Evolutionary conservation across 192 early-diverging fungal genomes (phyloP), one percentile per base, ranked within the genome.

Genomic region (Umbelopsis sp.): DNA sequence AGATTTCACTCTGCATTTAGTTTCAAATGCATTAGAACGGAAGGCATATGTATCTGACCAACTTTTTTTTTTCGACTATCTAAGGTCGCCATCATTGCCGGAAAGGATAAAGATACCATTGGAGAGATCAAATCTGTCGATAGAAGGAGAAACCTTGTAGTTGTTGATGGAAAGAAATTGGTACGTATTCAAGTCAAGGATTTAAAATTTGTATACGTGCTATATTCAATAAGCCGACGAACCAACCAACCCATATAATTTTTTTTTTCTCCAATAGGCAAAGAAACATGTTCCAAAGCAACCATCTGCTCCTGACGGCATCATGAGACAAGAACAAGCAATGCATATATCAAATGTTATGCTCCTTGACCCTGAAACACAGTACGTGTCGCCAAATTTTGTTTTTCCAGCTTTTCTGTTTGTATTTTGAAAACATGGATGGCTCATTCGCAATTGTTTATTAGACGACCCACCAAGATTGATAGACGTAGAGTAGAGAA

Each of bases 321-420:
- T 74, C 26, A 69, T 77, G 65, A 49, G 75, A 70, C 73, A 71
- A 67, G 68, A 79, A 49, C 68, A 67, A 71, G 71, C 82, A 44
- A 84, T 84, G 68, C 82, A 84, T 70, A 45, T 82, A 45, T 82
- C 82, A 20, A 84, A 84, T 71, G 77, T 84, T 38, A 76, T 80
- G 75, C 75, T 82, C 21, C 51, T 81, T 36, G 72, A 84, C 54
- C 82, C 82, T 34, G 75, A 81, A 50, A 79, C 80, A 14, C 69
- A 78, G 82, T 83, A 78, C 54, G 75, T 70, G 52, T 67, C 38
- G 8, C 12, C 38, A 41, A 6, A 41, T 41, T 41, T 41, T 6
- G 12, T 41, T 1, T 41, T 41, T 41, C 26, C 36, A 47, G 10
- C 6, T 51, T 66, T 3, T 26, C 25, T 45, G 32, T 3, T 24